Conservation (phyloP, 1,284 basidiomycete genomes). For the Stygiomarasmius scandens region DNA sequence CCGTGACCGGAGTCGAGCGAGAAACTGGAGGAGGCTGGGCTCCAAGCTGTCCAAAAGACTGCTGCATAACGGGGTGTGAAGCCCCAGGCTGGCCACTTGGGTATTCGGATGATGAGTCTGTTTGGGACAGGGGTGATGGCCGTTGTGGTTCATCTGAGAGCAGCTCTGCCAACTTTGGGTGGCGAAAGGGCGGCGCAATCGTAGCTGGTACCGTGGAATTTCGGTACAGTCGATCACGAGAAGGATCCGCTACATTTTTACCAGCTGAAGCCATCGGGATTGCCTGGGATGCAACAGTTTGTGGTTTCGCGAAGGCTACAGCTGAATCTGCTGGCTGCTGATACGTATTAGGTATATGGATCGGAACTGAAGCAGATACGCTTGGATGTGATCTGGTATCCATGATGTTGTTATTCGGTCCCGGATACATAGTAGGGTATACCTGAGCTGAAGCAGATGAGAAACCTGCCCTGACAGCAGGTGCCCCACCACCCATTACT, state of each 20-base stretch:
- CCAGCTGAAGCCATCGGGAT: neutral
- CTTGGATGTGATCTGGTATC: neutral
- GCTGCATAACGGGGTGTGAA: neutral
- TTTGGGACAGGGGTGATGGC: neutral
- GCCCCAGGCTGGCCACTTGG: neutral
- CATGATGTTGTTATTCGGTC: neutral
- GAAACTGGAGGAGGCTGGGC: neutral
- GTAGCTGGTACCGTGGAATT: neutral
- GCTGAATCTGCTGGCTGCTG: too few species aligned
- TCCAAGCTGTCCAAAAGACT: neutral
- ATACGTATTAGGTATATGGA: neutral
- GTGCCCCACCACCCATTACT: neutral
- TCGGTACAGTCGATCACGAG: neutral
- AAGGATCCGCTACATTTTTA: neutral
- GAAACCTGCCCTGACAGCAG: too few species aligned
- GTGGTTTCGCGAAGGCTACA: too few species aligned
- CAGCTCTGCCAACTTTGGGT: constrained; percentile 37
- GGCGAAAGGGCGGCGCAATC: constrained; percentile 24
- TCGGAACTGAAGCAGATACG: neutral
- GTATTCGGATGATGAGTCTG: neutral
- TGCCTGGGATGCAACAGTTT: too few species aligned
- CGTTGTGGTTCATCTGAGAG: constrained; percentile 23
- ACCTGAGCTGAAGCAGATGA: neutral
- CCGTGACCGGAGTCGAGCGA: neutral
- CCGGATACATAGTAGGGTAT: neutral